Base-by-base conservation (phyloP, 2,329 filamentous ascomycete genomes). In the Aspergillus luchuensis region DNA sequence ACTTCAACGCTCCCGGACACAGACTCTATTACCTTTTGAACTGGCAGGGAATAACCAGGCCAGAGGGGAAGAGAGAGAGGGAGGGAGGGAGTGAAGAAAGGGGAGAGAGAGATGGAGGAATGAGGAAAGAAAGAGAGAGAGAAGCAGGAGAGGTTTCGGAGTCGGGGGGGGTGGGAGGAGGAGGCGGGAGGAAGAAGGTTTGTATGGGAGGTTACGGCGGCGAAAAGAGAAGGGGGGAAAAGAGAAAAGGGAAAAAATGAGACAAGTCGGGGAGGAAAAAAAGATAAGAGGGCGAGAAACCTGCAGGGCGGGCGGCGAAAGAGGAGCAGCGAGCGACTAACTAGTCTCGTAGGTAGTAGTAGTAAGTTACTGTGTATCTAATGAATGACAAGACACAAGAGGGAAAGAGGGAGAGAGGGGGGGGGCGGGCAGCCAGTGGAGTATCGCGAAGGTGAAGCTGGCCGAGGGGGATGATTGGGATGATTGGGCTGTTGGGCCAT, bases 401-500 rank as follows among this genome's bases (percentile, higher is more conserved):
- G 66, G 25, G 25, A 28, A 64, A 65, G 65, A 63, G 59, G 67
- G 63, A 63, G 62, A 60, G 70, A 71, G 67, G 61, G 11, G 66
- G 69, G 67, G 63, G 67, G 63, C 60, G 56, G 67, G 38, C 70
- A 70, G 66, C 65, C 69, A 62, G 57, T 55, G 30, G 47, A 28
- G 23, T 39, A 53, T 52, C 43, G 53, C 45, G 49, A 47, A 41
- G 48, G 51, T 53, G 61, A 53, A 53, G 56, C 41, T 61, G 63
- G 61, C 55, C 55, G 33, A 36, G 43, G 28, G 52, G 10, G 43
- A 55, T 60, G 28, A 30, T 30, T 30, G 28, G 28, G 28, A 30
- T 61, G 59, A 66, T 66, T 68, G 67, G 69, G 70, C 64, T 70
- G 71, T 76, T 76, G 74, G 74, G 74, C 74, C 68, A 72, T 70